Evolutionary conservation across 2,329 filamentous ascomycete species (phyloP).

Genomic region (Trichoderma afroharzianum): DNA sequence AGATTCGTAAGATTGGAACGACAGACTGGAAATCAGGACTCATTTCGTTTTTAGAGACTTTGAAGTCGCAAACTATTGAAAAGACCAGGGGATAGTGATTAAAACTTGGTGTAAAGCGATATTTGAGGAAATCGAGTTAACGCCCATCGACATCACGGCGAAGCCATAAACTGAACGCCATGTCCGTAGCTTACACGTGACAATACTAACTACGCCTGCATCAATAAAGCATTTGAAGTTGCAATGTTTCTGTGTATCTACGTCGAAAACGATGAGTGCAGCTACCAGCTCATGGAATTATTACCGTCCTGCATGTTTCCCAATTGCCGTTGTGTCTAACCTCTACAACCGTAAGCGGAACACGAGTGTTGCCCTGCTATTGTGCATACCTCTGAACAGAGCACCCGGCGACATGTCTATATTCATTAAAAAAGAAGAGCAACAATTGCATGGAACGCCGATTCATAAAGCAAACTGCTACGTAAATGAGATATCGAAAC

Average conservation of each 20-base stretch:
- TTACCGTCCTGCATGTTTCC: not conserved
- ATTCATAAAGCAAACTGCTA: not conserved
- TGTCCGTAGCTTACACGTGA: not conserved
- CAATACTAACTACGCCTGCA: not conserved
- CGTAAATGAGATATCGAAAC: not conserved
- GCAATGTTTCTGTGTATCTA: not conserved
- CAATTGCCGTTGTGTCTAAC: not conserved
- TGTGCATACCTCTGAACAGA: not conserved
- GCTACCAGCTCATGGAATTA: not conserved
- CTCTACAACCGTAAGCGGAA: not conserved
- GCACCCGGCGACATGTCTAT: not conserved
- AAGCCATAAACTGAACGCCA: not conserved
- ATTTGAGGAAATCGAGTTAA: not conserved
- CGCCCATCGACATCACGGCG: not conserved
- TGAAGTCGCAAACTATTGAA: no score
- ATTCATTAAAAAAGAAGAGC: not conserved
- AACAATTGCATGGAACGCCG: not conserved
- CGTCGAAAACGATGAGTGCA: not conserved
- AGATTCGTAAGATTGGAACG: constrained; percentile 23
- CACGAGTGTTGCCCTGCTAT: not conserved
- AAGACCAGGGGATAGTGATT: no score
- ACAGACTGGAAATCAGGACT: constrained; percentile 16
- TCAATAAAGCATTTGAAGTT: no score
- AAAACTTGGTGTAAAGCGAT: not conserved
- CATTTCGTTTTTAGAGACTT: not conserved